These are phyloP conservation scores for Podaxis sp. DNA, from an alignment of 768 basidiomycete genomes.

Conservation along the genomic window DNA sequence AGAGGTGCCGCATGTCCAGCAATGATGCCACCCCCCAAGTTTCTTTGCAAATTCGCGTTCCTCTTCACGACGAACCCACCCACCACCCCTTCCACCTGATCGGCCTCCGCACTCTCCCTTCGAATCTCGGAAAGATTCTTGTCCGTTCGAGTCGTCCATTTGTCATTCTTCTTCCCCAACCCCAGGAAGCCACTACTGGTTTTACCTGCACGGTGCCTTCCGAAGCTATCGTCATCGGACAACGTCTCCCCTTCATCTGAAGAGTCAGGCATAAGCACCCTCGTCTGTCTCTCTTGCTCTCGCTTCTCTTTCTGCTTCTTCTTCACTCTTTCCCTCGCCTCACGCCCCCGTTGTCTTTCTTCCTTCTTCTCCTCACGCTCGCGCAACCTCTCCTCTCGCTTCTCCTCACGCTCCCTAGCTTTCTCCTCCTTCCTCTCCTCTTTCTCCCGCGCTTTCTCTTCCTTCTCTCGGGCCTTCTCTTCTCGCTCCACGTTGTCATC, in stretches of 20 bases:
- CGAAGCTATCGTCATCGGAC: constrained; percentile 1
- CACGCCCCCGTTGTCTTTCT: not conserved
- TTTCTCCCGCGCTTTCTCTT: not conserved
- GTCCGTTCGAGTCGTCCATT: constrained; percentile 27
- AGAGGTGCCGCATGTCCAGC: not conserved
- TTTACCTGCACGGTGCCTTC: constrained; percentile 1
- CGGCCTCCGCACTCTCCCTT: constrained; percentile 18
- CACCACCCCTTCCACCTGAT: constrained; percentile 9
- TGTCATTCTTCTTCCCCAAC: constrained; percentile 9
- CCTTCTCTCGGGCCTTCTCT: constrained; percentile 10
- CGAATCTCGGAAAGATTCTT: constrained; percentile 23
- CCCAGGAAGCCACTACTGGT: not conserved
- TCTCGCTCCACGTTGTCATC: constrained; percentile 1
- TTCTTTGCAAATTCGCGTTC: constrained; percentile 9
- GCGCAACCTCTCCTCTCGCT: constrained; percentile 7
- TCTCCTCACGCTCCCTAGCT: not conserved
- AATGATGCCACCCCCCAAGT: constrained; percentile 8
- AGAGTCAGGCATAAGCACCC: not conserved
- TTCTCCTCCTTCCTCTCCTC: constrained; percentile 3
- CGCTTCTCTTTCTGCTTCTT: not conserved
- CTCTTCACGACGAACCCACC: constrained; percentile 9
- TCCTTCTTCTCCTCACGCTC: constrained; percentile 10
- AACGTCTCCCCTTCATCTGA: not conserved
- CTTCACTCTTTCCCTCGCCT: constrained; percentile 13
- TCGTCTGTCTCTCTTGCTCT: not conserved